A percentile compares a stretch with the other conserved stretches of the same genome.
Conservation (phyloP, 2,329 filamentous ascomycete genomes). For the Aureobasidium uvarum region DNA sequence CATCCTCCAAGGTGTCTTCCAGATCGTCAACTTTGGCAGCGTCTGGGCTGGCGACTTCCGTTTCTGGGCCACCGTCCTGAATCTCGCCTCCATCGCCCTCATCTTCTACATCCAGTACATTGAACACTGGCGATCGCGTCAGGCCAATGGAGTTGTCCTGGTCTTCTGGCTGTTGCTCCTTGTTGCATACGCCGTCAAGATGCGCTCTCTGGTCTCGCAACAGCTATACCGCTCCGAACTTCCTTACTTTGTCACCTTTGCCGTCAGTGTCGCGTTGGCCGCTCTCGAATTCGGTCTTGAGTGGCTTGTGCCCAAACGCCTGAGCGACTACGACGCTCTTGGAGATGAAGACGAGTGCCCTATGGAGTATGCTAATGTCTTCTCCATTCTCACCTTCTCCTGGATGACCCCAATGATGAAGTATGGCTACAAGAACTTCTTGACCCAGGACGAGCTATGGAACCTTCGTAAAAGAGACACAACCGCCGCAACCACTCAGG, state of each 20-base stretch:
- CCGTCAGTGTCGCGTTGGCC: slow-evolving; percentile 67
- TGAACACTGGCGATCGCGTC: slow-evolving; percentile 77
- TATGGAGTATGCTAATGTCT: slow-evolving; percentile 88
- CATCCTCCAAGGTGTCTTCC: slow-evolving; percentile 69
- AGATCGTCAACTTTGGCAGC: slow-evolving; percentile 66
- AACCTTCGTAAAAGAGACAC: slow-evolving; percentile 77
- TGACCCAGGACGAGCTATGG: slow-evolving; percentile 96
- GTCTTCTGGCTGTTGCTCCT: slow-evolving; percentile 91
- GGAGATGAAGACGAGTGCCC: slow-evolving; percentile 70
- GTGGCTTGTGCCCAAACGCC: slow-evolving; percentile 80
- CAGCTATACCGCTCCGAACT: slow-evolving; percentile 64
- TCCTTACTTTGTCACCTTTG: slow-evolving; percentile 76
- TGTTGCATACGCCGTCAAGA: slow-evolving; percentile 74
- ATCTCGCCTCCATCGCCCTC: slow-evolving; percentile 68
- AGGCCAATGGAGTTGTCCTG: slow-evolving; percentile 82
- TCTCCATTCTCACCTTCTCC: slow-evolving; percentile 88
- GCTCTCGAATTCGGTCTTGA: slow-evolving; percentile 72
- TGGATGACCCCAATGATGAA: slow-evolving; percentile 99
- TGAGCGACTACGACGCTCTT: slow-evolving; percentile 66
- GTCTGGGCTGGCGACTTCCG: slow-evolving; percentile 80
- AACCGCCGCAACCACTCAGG: slow-evolving; percentile 67
- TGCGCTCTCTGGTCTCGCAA: slow-evolving; percentile 80
- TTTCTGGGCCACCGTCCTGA: slow-evolving; percentile 75
- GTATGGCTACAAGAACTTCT: slow-evolving; percentile 83
- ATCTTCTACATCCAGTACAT: slow-evolving; percentile 80